These are phyloP conservation scores for Fusarium proliferatum DNA, from an alignment of 2,329 filamentous ascomycete species.

Conservation along the genomic window DNA sequence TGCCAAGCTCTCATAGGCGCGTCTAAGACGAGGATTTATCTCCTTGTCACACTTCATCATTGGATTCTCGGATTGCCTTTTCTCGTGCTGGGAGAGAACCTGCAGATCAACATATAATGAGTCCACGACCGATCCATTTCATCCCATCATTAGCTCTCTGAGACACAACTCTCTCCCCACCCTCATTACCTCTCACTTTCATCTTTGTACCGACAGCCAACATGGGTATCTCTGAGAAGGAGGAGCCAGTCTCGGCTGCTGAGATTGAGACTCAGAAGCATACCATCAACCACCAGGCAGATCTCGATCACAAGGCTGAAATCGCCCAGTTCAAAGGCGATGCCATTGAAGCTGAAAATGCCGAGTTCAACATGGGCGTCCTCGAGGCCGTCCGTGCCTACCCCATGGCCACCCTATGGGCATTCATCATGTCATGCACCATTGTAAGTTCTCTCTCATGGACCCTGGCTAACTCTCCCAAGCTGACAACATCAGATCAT, in stretches of 20 bases:
- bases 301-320: slow-evolving; percentile 1
- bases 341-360: slow-evolving; percentile 3
- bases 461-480: fast-evolving
- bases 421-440: background rate
- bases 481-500: slow-evolving; percentile 53
- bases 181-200: background rate
- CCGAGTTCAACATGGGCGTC: slow-evolving; percentile 4
- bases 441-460: background rate
- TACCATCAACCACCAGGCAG: background rate
- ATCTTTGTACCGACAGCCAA: background rate
- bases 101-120: background rate
- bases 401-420: background rate
- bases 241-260: background rate
- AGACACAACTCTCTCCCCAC: background rate
- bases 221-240: background rate
- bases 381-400: background rate
- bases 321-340: background rate
- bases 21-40: background rate
- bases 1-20: slow-evolving; percentile 6
- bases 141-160: background rate
- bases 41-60: background rate
- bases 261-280: slow-evolving; percentile 1
- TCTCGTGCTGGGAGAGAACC: background rate
- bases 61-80: background rate
- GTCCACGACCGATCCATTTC: background rate